Evolutionary conservation across 768 basidiomycete genomes (phyloP).

Genomic region (Butyriboletus loyo): DNA sequence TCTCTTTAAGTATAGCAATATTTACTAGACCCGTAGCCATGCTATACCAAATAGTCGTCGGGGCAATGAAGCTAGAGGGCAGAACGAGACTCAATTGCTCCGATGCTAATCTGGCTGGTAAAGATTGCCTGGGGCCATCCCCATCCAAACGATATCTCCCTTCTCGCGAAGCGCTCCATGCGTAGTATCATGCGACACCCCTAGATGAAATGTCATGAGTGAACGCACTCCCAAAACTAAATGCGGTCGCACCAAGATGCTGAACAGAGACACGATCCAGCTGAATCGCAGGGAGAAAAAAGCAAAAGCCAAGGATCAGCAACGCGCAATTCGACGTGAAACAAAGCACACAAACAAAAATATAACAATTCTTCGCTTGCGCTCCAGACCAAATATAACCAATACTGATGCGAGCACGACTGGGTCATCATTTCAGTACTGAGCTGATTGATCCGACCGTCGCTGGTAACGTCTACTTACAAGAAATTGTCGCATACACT

Average conservation of each 20-base stretch:
- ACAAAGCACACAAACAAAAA: slow-evolving; percentile 3
- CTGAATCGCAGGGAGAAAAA: background rate
- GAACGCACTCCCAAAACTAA: background rate
- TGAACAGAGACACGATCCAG: slow-evolving; percentile 13
- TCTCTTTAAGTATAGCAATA: too few relatives aligned
- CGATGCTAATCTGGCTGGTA: slow-evolving; percentile 12
- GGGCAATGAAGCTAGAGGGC: background rate
- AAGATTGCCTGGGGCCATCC: background rate
- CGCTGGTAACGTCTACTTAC: slow-evolving; percentile 5
- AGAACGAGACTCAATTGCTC: background rate
- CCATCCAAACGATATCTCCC: background rate
- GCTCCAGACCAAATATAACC: background rate
- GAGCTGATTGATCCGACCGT: too few relatives aligned
- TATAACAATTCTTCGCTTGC: background rate
- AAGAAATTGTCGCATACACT: background rate
- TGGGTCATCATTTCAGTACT: background rate
- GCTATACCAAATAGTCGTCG: background rate
- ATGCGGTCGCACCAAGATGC: slow-evolving; percentile 8
- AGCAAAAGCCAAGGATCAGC: background rate
- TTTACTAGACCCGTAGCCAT: background rate
- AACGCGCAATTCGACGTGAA: background rate
- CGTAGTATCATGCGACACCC: slow-evolving; percentile 26
- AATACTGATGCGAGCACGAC: slow-evolving; percentile 3
- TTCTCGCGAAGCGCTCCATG: slow-evolving; percentile 18
- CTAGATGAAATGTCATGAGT: slow-evolving; percentile 5